Evolutionary conservation across 2,329 filamentous ascomycete genomes (phyloP), one percentile per base, ranked within the genome.

Genomic region (Penicillium brasilianum): DNA sequence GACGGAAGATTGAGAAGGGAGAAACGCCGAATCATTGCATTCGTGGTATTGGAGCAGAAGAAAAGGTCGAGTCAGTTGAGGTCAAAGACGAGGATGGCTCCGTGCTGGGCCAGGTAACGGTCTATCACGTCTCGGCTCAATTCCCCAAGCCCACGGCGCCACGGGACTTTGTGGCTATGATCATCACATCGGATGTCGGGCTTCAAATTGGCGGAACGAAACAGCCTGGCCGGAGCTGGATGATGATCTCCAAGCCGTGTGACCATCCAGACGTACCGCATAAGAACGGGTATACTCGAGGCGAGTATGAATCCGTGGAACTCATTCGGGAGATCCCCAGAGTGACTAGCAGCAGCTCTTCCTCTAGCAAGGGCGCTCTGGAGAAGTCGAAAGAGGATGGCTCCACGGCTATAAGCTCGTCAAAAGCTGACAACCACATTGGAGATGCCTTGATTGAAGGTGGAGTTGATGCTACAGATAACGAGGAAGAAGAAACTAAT

Each of bases 241-340:
- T 97, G 84, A 85, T 97, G 57, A 86, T 97, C 3, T 97, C 93
- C 2, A 93, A 90, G 75, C 94, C 94, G 1, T 91, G 92, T 70
- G 77, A 84, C 20, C 93, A 97, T 73, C 87, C 89, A 0, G 87
- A 92, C 60, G 89, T 90, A 36, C 88, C 89, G 20, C 83, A 84
- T 13, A 83, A 89, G 10, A 79, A 85, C 60, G 91, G 91, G 16
- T 94, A 89, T 73, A 91, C 97, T 52, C 85, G 92, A 43, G 94
- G 93, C 3, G 84, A 88, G 65, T 98, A 97, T 72, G 93, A 97
- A 79, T 96, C 91, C 1, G 90, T 97, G 16, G 94, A 98, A 77
- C 84, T 97, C 66, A 93, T 97, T 59, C 84, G 93, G 53, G 93
- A 98, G 76, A 85, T 97, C 14, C 89, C 88, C 0, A 73, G 59